Evolutionary conservation across 129 eudicot species (phyloP).

Genomic region (Ambrosia artemisiifolia): DNA sequence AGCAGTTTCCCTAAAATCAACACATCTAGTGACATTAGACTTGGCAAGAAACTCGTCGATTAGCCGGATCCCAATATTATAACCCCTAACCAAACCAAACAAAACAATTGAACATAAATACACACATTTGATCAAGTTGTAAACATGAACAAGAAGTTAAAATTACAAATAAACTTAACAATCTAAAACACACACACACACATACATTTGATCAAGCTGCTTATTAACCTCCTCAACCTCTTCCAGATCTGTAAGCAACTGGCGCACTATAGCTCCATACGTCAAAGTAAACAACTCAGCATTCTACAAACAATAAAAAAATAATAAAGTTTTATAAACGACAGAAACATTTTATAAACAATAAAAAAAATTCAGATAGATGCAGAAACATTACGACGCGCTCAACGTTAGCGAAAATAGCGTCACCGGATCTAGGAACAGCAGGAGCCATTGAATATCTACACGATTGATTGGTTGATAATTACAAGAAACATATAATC

Average conservation of each 20-base stretch:
- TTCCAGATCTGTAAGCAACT: conserved; percentile 90
- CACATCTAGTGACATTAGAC: conserved; percentile 86
- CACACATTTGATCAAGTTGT: conserved; percentile 96
- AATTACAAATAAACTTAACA: conserved; percentile 43
- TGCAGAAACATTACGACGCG: conserved; percentile 51
- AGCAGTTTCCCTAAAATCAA: conserved; percentile 95
- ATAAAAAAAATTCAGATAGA: background rate
- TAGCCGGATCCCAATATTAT: conserved; percentile 83
- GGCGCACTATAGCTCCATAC: conserved; percentile 92
- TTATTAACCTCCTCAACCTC: conserved; percentile 97
- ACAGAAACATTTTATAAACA: conserved; percentile 16
- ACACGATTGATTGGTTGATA: background rate
- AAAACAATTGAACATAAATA: background rate
- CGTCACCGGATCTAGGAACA: conserved; percentile 87
- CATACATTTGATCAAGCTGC: conserved; percentile 95
- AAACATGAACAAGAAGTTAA: background rate
- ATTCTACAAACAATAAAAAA: conserved; percentile 42
- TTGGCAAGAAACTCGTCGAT: conserved; percentile 94
- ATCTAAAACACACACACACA: no score
- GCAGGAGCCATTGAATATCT: conserved; percentile 56
- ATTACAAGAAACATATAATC: no score
- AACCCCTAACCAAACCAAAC: conserved; percentile 69
- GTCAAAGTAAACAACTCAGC: conserved; percentile 90
- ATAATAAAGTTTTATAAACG: conserved; percentile 67
- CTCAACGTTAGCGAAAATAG: conserved; percentile 81